A percentile compares a stretch with the other conserved stretches of the same genome.
Evolutionary conservation across 1,139 yeast species (phyloP).

Genomic region (Geotrichum armillariae): DNA sequence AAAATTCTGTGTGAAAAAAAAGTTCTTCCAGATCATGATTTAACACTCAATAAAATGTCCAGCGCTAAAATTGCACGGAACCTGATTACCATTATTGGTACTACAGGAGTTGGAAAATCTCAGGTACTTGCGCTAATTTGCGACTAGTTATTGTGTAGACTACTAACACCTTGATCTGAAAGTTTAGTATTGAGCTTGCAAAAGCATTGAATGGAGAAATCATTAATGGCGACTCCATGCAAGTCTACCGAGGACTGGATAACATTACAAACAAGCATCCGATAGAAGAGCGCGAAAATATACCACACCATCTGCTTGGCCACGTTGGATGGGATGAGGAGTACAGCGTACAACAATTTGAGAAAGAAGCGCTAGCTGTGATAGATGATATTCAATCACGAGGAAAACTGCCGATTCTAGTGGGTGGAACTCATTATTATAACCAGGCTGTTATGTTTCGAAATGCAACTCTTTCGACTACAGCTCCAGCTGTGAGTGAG

Average conservation of each 20-base stretch:
- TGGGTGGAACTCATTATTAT: conserved; percentile 97
- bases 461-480: conserved; percentile 51
- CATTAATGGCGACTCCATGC: conserved; percentile 97
- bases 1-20: not conserved
- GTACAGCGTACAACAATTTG: conserved; percentile 80
- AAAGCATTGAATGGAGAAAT: conserved; percentile 78
- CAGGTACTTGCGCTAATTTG: conserved; percentile 47
- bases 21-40: not conserved
- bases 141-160: not conserved
- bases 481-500: conserved; percentile 6
- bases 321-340: conserved; percentile 80
- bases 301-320: conserved; percentile 85
- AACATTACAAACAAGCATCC: conserved; percentile 94
- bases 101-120: conserved; percentile 98
- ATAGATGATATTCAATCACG: conserved; percentile 65
- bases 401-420: conserved; percentile 80
- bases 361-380: conserved; percentile 56
- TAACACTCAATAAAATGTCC: conserved; percentile 21
- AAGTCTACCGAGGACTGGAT: conserved; percentile 72
- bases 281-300: conserved; percentile 63
- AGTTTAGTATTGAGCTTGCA: conserved; percentile 78
- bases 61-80: conserved; percentile 24
- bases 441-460: conserved; percentile 73
- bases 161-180: not conserved
- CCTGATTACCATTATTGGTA: conserved; percentile 79